phyloP scores from a whole-genome alignment of 2,329 filamentous ascomycete genomes.

The Aspergillus unguis region DNA sequence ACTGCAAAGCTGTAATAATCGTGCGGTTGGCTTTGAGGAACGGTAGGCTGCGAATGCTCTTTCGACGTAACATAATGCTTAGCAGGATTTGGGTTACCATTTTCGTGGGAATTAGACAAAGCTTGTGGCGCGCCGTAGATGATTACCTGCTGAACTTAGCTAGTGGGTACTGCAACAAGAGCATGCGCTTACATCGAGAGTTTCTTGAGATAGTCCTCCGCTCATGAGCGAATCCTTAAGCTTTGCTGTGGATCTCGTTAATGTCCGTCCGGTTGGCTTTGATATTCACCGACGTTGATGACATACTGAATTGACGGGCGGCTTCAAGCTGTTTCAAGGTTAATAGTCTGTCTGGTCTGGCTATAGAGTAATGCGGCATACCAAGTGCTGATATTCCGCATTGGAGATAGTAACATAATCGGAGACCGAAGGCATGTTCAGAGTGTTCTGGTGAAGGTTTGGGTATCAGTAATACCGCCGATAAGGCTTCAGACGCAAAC shows the following conservation, averaged over 20 bases:
- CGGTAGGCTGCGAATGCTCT: background rate
- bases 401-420: constrained; percentile 56
- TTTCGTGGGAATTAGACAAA: background rate
- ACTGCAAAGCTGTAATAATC: constrained; percentile 1
- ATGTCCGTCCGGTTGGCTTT: background rate
- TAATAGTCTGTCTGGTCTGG: background rate
- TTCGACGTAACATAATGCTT: background rate
- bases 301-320: constrained; percentile 17
- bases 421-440: constrained; percentile 35
- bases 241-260: constrained; percentile 36
- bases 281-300: background rate
- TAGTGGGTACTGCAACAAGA: constrained; percentile 2
- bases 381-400: constrained; percentile 60
- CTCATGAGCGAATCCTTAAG: constrained; percentile 49
- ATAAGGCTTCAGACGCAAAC: background rate
- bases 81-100: background rate
- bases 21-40: background rate
- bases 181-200: constrained; percentile 43
- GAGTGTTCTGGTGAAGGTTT: background rate
- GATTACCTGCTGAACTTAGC: constrained; percentile 21
- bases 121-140: constrained; percentile 14
- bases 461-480: background rate
- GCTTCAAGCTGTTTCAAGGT: constrained; percentile 16
- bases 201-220: constrained; percentile 50
- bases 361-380: constrained; percentile 31